Evolutionary conservation across 2,329 filamentous ascomycete genomes (phyloP), one percentile per base, ranked within the genome.

Genomic region (Ophiostoma piceae): DNA sequence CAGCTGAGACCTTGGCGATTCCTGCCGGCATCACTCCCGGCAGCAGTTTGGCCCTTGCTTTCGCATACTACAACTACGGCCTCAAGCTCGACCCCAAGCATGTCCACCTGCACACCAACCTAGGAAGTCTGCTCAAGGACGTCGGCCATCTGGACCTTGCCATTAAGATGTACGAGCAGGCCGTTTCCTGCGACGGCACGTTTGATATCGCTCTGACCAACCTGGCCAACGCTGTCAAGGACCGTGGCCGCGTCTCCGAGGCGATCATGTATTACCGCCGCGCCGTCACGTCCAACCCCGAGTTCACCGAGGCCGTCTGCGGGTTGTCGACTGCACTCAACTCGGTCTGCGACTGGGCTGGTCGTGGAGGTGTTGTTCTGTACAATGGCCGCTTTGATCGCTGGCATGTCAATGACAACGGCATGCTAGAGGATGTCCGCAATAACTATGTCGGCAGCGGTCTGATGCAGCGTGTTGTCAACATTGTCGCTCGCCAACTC

Each of bases 151-250:
- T 99, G 16, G 89, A 93, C 74, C 86, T 92, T 66, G 95, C 95
- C 0, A 97, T 99, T 75, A 89, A 90, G 73, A 98, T 99, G 94
- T 99, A 99, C 77, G 93, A 98, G 79, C 89, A 92, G 74, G 95
- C 95, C 12, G 95, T 99, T 16, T 85, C 87, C 2, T 98, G 94
- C 77, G 95, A 99, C 78, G 88, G 88, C n/a, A 92, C 89, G 32
- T 99, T 99, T 76, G 95, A 99, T 76, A 99, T 99, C 76, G 95
- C 95, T 43, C 82, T 99, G 69, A 96, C 95, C 3, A 99, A 99
- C 76, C 84, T 99, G 29, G 95, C 95, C 69, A 99, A 99, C 78
- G 95, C 95, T 9, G 94, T 99, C 74, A 99, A 99, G 79, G 95
- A 99, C 78, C 92, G 96, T 74, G 95, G 95, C 2, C 88, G 92